Evolutionary conservation across 495 filamentous ascomycete species (phyloP), one percentile per base, ranked within the genome.

Genomic region (Trypethelium eluteriae): DNA sequence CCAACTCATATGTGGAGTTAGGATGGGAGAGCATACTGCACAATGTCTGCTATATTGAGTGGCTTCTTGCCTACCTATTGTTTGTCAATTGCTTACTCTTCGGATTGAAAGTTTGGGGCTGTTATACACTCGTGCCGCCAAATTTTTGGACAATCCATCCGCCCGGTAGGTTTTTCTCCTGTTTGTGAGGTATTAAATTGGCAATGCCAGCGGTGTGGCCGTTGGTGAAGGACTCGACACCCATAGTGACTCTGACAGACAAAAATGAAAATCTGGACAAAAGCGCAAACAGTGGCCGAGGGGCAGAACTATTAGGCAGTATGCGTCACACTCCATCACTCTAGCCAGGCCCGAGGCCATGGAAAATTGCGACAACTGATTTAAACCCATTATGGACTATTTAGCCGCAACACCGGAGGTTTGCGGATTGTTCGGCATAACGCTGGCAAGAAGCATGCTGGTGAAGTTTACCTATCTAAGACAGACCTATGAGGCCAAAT

Each of bases 121-220:
- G 25, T 25, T 25, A 76, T 61, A 79, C 75, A 53, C 73, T 75
- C 44, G 77, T 79, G 12, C 77, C 77, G 62, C 77, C 77, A 72
- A 77, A 79, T 67, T 79, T 79, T 44, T 76, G 76, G 39, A 79
- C 77, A 1, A 78, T 73, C 77, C 77, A 79, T 3, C 77, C 77
- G 4, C 76, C 76, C 11, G 77, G 77, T 3, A 79, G 68, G 44
- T 77, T 66, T 50, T 73, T 74, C 49, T 79, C 77, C 39, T 70
- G 70, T 49, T 70, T 72, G 72, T 77, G 77, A 41, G 75, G 66
- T 72, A 66, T 72, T 64, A 67, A n/a, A 39, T 62, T 16, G 7
- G 38, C 64, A 16, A 66, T 18, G n/a, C 39, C 62, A 47, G 16
- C 44, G 47, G 38, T 70, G 53, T 62, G 61, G 65, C 67, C 70